A percentile compares a stretch with the other conserved stretches of the same genome.
phyloP scores from a whole-genome alignment of 257 asterid species.

The Schizonepeta tenuifolia region DNA sequence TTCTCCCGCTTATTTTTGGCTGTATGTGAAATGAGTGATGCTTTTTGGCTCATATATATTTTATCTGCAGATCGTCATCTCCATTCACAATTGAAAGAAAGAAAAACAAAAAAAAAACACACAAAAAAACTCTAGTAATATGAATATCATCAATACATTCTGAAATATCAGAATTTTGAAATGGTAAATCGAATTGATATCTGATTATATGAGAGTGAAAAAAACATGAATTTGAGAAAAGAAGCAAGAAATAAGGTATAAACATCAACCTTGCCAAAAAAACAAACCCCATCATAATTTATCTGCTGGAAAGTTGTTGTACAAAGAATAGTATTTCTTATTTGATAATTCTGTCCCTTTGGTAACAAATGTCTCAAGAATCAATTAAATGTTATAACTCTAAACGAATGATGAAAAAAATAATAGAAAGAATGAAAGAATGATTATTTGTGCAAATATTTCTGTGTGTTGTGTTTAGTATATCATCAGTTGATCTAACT shows the following conservation, averaged over 20 bases:
- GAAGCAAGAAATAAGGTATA: not conserved
- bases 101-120: too few species aligned
- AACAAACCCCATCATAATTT: constrained; percentile 7
- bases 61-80: not conserved
- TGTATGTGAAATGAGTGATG: not conserved
- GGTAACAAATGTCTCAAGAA: constrained; percentile 32
- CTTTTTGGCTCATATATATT: not conserved
- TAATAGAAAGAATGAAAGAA: constrained; percentile 54
- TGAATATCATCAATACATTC: too few species aligned
- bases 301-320: constrained; percentile 20
- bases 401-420: not conserved
- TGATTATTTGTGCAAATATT: constrained; percentile 31
- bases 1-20: not conserved
- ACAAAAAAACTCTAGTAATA: not conserved
- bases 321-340: constrained; percentile 25
- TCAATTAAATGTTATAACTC: constrained; percentile 13
- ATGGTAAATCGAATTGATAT: too few species aligned
- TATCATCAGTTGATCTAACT: constrained; percentile 33
- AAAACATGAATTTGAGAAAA: not conserved
- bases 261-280: not conserved
- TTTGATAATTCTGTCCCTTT: constrained; percentile 14
- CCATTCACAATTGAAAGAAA: too few species aligned
- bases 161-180: too few species aligned
- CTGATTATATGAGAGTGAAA: too few species aligned
- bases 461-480: constrained; percentile 1